A percentile compares a stretch with the other conserved stretches of the same genome.
These are phyloP conservation scores for Xanthoparmelia taractica DNA, from an alignment of 495 filamentous ascomycete species.

Conservation along the genomic window DNA sequence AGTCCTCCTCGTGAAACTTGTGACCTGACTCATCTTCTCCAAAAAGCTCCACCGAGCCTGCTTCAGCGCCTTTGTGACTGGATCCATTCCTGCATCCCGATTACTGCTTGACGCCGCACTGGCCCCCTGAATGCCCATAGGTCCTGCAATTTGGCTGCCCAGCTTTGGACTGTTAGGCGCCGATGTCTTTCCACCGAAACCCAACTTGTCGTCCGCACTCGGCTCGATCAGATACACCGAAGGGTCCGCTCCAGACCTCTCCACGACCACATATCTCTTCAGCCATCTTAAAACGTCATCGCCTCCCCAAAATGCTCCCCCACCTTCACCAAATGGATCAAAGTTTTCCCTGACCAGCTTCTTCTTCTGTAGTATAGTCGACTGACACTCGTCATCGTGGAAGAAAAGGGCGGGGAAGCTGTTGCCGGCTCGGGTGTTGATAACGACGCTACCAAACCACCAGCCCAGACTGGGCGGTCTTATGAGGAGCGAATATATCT, in stretches of 20 bases:
- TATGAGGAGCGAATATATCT: conserved; percentile 84
- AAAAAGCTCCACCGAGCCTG: conserved; percentile 93
- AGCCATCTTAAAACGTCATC: conserved; percentile 94
- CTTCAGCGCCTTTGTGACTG: conserved; percentile 87
- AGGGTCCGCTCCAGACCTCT: conserved; percentile 73
- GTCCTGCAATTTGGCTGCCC: conserved; percentile 35
- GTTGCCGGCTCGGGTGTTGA: conserved; percentile 83
- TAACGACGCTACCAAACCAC: conserved; percentile 95
- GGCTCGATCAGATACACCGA: conserved; percentile 90
- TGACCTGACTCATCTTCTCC: conserved; percentile 92
- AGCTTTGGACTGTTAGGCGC: conserved; percentile 33
- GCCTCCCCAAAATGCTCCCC: conserved; percentile 91
- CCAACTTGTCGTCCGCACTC: conserved; percentile 68
- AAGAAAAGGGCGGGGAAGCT: conserved; percentile 95
- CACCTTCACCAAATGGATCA: conserved; percentile 79
- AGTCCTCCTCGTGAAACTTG: conserved; percentile 84
- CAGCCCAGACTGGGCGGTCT: conserved; percentile 89
- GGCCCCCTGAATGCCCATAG: conserved; percentile 28
- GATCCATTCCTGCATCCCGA: conserved; percentile 82
- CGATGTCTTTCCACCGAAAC: conserved; percentile 61
- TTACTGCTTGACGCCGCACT: conserved; percentile 30
- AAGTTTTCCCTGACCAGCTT: conserved; percentile 72
- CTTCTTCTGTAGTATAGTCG: conserved; percentile 89
- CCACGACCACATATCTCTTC: conserved; percentile 70
- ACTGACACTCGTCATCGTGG: conserved; percentile 93